Evolutionary conservation across 169 alveolate genomes (phyloP), one percentile per base, ranked within the genome.

Genomic region (Cryptosporidium andersoni): DNA sequence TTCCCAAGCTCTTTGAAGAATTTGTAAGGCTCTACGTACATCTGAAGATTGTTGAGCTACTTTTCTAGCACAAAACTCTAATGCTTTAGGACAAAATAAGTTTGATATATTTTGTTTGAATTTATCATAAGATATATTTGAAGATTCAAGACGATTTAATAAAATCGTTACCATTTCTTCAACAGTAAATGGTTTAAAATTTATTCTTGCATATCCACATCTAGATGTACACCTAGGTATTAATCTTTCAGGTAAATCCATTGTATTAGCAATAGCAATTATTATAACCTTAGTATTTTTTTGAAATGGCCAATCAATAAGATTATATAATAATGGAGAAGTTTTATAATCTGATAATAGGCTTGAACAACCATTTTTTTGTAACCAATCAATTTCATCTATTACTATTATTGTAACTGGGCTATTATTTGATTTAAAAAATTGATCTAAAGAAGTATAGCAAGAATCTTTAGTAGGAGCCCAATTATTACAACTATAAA

Each of bases 301-400:
- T 63, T 82, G 85, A 67, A 89, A 82, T 14, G 94, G 94, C 94
- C 94, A 91, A 40, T 91, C 94, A 58, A 91, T 81, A 3, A 91
- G 51, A 51, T 89, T 88, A 67, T 91, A 91, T 14, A 91, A 66
- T 8, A 89, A 65, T 9, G 92, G 45, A 12, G 56, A 43, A 2
- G n/a, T 48, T 4, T 62, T 45, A 9, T 43, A 52, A 5, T 56
- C 66, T 14, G 37, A 40, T 25, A 36, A 16, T 5, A 51, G 6
- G 2, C 48, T 12, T 12, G 81, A 66, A 48, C 8, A 16, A 2
- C 40, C 62, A 12, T 34, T 48, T 36, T 74, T 74, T 74, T 74
- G 85, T 37, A 74, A 51, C 85, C 85, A 74, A 42, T 74, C 85
- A 36, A 74, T 74, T 47, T 74, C 85, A 60, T 74, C 85, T 48